Conservation (phyloP, 139 green algal species). For the Picochlorum sp. region DNA sequence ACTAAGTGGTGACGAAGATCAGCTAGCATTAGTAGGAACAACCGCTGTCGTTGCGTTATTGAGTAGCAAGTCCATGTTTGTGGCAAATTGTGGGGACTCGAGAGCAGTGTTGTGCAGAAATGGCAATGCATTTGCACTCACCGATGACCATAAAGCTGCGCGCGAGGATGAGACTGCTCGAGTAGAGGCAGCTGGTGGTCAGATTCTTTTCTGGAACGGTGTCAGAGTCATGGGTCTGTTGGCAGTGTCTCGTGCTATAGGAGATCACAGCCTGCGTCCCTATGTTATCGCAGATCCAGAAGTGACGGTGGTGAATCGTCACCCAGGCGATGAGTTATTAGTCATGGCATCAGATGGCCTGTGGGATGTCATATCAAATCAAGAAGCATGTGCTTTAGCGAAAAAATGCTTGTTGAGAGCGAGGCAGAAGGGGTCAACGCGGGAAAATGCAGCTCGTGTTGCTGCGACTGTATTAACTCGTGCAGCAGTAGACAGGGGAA, state of each 20-base stretch:
- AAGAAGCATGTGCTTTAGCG: slow-evolving; percentile 59
- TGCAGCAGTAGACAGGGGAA: slow-evolving; percentile 49
- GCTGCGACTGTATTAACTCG: slow-evolving; percentile 59
- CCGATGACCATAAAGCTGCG: slow-evolving; percentile 65
- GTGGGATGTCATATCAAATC: slow-evolving; percentile 68
- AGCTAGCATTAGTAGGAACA: slow-evolving; percentile 57
- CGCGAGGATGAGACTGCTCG: slow-evolving; percentile 60
- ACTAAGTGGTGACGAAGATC: slow-evolving; percentile 26
- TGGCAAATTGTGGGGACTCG: slow-evolving; percentile 79
- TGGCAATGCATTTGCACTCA: slow-evolving; percentile 47
- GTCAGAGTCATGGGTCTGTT: slow-evolving; percentile 67
- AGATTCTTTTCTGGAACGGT: slow-evolving; percentile 70
- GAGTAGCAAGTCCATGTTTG: slow-evolving; percentile 48
- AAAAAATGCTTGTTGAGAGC: slow-evolving; percentile 43
- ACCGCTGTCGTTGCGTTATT: slow-evolving; percentile 79
- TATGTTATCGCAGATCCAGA: slow-evolving; percentile 59
- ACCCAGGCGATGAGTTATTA: slow-evolving; percentile 51
- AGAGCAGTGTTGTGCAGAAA: slow-evolving; percentile 61
- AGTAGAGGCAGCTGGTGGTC: slow-evolving; percentile 56
- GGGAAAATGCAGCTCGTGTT: slow-evolving; percentile 35
- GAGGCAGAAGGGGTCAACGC: slow-evolving; percentile 22
- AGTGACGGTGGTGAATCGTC: slow-evolving; percentile 46
- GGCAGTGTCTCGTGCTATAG: slow-evolving; percentile 64
- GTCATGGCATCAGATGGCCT: slow-evolving; percentile 65
- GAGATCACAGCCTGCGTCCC: slow-evolving; percentile 49